Evolutionary conservation across 202 grass and related monocot species (phyloP), one percentile per base, ranked within the genome.

Genomic region (Tripidium arundinaceum): DNA sequence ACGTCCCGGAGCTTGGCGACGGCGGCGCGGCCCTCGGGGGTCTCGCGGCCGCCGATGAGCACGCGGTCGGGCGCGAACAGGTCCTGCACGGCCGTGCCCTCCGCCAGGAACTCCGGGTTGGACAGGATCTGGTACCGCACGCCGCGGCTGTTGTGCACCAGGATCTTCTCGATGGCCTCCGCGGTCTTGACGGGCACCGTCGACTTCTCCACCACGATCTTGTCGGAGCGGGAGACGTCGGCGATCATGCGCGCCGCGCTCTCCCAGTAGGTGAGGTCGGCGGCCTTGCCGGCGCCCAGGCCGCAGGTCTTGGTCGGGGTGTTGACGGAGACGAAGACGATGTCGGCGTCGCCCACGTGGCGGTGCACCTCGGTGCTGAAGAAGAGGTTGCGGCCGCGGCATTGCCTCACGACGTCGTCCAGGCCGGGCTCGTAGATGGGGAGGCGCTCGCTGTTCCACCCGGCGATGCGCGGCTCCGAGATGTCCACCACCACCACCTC

Each of bases 181-280:
- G 88, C 93, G 1, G 93, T 97, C 74, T 90, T 97, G 39, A 97
- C 93, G n/a, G 93, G 93, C 37, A 97, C 93, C 14, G 90, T 97
- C 62, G 93, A 97, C 41, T 97, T 97, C 87, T 97, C 93, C 1
- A 97, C 93, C 8, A 97, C 93, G 7, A 97, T 97, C 81, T 97
- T 97, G 85, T 97, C 93, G 2, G 93, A 93, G 68, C 86, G 93
- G 58, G 93, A 86, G 12, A 93, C 90, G 76, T 97, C 88, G 3
- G 93, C 93, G 26, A 97, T 97, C 85, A 92, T 97, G 7, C 93
- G 90, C 15, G 93, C 93, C 29, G 93, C 93, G 1, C 93, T 97
- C 78, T 97, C 93, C 93, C 93, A 97, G 87, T 93, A 97, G 61
- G 93, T 97, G 24, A 97, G 85, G 43, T 97, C 93, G 0, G 93